A percentile compares a stretch with the other conserved stretches of the same genome.
phyloP scores from a whole-genome alignment of 352 stramenopile species.

The Phytophthora lateralis region DNA sequence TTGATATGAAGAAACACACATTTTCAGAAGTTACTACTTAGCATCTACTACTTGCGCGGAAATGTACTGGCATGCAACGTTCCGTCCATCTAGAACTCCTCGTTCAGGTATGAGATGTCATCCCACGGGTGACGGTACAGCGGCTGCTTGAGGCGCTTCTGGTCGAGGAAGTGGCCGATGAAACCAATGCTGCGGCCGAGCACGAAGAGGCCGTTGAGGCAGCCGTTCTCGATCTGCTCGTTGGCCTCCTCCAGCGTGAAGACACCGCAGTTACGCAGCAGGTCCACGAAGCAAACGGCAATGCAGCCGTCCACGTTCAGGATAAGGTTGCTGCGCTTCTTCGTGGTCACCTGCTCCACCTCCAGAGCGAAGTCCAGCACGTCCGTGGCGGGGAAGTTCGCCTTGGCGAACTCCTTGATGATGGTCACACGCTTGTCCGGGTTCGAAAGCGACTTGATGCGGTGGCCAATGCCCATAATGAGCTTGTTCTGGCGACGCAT shows the following conservation, averaged over 20 bases:
- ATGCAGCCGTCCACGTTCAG: constrained; percentile 98
- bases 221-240: constrained; percentile 95
- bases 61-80: constrained; percentile 25
- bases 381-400: constrained; percentile 94
- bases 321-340: constrained; percentile 98
- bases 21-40: constrained; percentile 41
- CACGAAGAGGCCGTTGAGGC: constrained; percentile 95
- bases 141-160: constrained; percentile 97
- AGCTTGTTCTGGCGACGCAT: constrained; percentile 96
- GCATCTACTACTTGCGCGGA: constrained; percentile 33
- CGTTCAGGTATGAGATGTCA: constrained; percentile 96
- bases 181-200: constrained; percentile 89
- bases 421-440: constrained; percentile 97
- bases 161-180: constrained; percentile 96
- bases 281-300: constrained; percentile 96
- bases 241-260: constrained; percentile 93
- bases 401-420: constrained; percentile 95
- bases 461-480: constrained; percentile 98
- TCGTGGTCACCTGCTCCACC: constrained; percentile 96
- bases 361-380: constrained; percentile 96
- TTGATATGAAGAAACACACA: constrained; percentile 33
- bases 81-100: constrained; percentile 59
- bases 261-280: constrained; percentile 92
- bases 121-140: constrained; percentile 98
- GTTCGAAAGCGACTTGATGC: constrained; percentile 96